These are phyloP conservation scores for Ilyonectria mors-panacis DNA, from an alignment of 2,329 filamentous ascomycete genomes.

Conservation along the genomic window DNA sequence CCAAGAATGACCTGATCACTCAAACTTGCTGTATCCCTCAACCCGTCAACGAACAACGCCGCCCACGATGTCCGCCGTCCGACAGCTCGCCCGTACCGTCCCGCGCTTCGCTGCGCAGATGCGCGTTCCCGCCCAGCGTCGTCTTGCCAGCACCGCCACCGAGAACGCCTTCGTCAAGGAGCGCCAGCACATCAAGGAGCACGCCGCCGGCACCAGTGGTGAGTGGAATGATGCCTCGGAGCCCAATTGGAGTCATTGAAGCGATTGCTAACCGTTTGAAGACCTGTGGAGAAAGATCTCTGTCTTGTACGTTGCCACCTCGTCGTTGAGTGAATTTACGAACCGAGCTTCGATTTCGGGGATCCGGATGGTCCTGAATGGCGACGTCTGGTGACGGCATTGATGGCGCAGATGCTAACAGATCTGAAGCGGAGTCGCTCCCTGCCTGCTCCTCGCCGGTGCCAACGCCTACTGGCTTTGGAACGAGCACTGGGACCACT, in stretches of 20 bases:
- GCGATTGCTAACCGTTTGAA: conserved; percentile 60
- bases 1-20: conserved; percentile 53
- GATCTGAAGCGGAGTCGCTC: conserved; percentile 77
- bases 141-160: conserved; percentile 79
- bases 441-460: conserved; percentile 78
- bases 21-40: conserved; percentile 47
- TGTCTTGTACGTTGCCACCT: conserved; percentile 81
- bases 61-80: conserved; percentile 74
- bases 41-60: conserved; percentile 45
- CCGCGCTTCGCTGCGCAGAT: conserved; percentile 75
- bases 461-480: conserved; percentile 93
- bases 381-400: conserved; percentile 23
- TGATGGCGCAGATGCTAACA: conserved; percentile 39
- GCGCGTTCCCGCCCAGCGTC: conserved; percentile 75
- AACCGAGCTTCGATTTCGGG: conserved; percentile 33
- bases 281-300: conserved; percentile 97
- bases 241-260: conserved; percentile 40
- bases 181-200: conserved; percentile 89
- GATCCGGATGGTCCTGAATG: conserved; percentile 33
- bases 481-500: conserved; percentile 98
- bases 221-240: conserved; percentile 55
- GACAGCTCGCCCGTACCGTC: conserved; percentile 72
- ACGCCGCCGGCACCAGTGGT: conserved; percentile 89
- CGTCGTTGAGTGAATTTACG: conserved; percentile 48
- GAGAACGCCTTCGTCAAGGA: conserved; percentile 97